phyloP scores from a whole-genome alignment of 1,139 yeast genomes.

The Candida tropicalis region DNA sequence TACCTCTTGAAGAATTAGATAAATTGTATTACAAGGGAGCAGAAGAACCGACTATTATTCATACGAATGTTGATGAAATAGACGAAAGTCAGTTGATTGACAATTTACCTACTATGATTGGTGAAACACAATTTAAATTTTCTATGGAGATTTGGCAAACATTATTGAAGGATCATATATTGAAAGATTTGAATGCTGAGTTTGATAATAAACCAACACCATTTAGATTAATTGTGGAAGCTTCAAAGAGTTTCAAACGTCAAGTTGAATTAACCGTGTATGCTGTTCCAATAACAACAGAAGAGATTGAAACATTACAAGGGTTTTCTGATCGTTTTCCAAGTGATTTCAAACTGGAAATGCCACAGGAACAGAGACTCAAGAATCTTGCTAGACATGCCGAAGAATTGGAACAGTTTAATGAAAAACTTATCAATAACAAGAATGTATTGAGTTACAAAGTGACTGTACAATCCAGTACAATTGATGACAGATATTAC shows the following conservation, averaged over 20 bases:
- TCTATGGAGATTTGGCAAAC: conserved; percentile 61
- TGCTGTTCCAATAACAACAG: conserved; percentile 36
- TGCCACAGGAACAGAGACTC: conserved; percentile 22
- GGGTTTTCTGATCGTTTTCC: conserved; percentile 25
- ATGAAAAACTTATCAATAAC: conserved; percentile 14
- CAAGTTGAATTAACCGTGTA: conserved; percentile 26
- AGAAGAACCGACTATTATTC: conserved; percentile 14
- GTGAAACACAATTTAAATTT: conserved; percentile 70
- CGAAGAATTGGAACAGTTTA: conserved; percentile 22
- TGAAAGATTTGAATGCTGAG: conserved; percentile 27
- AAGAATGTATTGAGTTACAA: conserved; percentile 11
- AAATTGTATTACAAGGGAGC: conserved; percentile 32
- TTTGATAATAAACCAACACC: conserved; percentile 15
- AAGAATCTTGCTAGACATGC: conserved; percentile 23
- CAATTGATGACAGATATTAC: conserved; percentile 2
- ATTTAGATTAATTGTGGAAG: conserved; percentile 33
- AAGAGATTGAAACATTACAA: conserved; percentile 29
- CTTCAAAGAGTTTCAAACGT: conserved; percentile 8
- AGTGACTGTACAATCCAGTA: conserved; percentile 6
- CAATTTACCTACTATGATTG: conserved; percentile 52
- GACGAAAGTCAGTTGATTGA: conserved; percentile 27
- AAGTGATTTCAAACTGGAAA: conserved; percentile 25
- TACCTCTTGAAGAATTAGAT: conserved; percentile 77
- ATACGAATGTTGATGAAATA: conserved; percentile 16
- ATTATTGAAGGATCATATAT: conserved; percentile 42